Base-by-base conservation (phyloP, 805 yeast genomes). In the Candida ponderosae region DNA sequence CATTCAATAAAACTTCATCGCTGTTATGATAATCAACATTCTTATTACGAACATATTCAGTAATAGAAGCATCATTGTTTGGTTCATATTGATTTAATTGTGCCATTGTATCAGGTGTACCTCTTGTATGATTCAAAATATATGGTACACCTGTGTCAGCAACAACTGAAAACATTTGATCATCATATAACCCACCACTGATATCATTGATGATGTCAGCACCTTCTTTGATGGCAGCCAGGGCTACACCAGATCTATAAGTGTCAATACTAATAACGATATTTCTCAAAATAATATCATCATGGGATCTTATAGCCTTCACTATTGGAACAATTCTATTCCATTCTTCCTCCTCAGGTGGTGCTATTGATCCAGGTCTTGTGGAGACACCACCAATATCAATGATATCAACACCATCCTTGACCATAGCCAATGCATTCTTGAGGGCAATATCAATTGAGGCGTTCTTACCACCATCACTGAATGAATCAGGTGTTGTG, bases 361-460 rank as follows among this genome's bases (percentile, higher is more conserved):
- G 79, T 38, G 76, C 85, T 1, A 46, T 50, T 1, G 94, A 76
- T 2, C 87, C 86, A 0, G 98, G 98, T 35, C 94, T 71, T 0
- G 98, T 93, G 1, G 96, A 86, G 40, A 87, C 85, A 2, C 98
- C 98, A 8, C 98, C 98, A 38, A 93, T 71, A 56, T 93, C 98
- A 29, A 93, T 67, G 23, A 93, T 83, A 20, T 68, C 66, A n/a
- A 88, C 85, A 2, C 86, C 88, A 18, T 70, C 62, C 0, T 56
- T 48, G 6, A 76, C 68, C 68, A 84, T 69, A 29, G 58, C 44
- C 30, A 59, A 54, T 0, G 81, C 82, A 18, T 63, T 60, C 0
- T 48, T 51, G 20, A 80, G 52, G 2, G 78, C 66, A 10, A 59
- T 57, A 0, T 60, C 68, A 0, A 68, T 28, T 6, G 64, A 52